Evolutionary conservation across 495 filamentous ascomycete species (phyloP), one percentile per base, ranked within the genome.

Genomic region (Aspergillus campestris): DNA sequence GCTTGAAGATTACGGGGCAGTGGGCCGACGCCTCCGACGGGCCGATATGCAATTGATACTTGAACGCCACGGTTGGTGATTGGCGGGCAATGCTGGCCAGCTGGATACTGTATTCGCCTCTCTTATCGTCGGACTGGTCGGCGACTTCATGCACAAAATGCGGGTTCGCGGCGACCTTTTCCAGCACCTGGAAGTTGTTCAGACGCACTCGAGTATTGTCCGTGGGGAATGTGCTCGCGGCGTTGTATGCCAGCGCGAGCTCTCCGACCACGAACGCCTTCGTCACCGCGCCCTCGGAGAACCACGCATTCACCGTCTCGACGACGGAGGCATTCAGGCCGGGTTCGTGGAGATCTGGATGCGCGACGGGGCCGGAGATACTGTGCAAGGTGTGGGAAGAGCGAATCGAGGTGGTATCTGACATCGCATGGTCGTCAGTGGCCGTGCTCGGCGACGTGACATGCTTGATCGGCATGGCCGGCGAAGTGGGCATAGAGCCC

Each of bases 101-200:
- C 51, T 86, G 78, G 35, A 97, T 67, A 5, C 70, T 75, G 64
- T 95, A 99, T 56, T 92, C 85, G 36, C 91, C 92, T 7, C 85
- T 71, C 45, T 75, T 82, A 32, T 87, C 82, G 12, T 70, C 68
- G 3, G 59, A 50, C 1, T 49, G 45, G 7, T 61, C 65, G 31
- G 60, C 63, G 45, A 51, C 71, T 52, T 84, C 81, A 12, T 77
- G 75, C 43, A 96, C 81, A 61, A 97, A 94, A 44, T 86, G 79
- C 29, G 88, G 87, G 62, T 99, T 99, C 13, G 89, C 88, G 3
- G 90, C 92, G 42, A 99, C 89, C 60, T 89, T 91, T 52, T 96
- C 91, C 9, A 99, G 77, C n/a, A 81, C 73, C 10, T 80, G 67
- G 64, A 95, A 97, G 53, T 95, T 95, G 47, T 96, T 88, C 13